phyloP scores from a whole-genome alignment of 2,329 filamentous ascomycete genomes.

The Xylariaceae sp. region DNA sequence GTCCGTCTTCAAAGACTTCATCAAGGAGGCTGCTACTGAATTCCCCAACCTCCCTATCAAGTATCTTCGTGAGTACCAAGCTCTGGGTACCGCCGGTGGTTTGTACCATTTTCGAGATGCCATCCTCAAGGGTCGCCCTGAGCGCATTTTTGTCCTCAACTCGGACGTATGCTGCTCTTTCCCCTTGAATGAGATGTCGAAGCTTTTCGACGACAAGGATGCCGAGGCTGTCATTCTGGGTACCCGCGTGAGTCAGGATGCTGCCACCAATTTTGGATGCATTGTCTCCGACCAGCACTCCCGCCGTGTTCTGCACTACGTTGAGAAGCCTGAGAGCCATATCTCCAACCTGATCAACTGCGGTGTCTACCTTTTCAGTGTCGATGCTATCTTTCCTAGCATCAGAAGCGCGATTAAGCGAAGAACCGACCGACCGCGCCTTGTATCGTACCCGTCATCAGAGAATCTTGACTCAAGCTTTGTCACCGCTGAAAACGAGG shows the following conservation, averaged over 20 bases:
- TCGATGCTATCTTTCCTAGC: slow-evolving; percentile 92
- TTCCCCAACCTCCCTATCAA: slow-evolving; percentile 87
- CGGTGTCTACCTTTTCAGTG: slow-evolving; percentile 95
- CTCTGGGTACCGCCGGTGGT: slow-evolving; percentile 89
- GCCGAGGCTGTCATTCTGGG: slow-evolving; percentile 95
- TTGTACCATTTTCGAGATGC: slow-evolving; percentile 99
- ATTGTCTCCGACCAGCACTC: slow-evolving; percentile 93
- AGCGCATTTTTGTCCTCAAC: slow-evolving; percentile 95
- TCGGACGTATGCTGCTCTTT: slow-evolving; percentile 99
- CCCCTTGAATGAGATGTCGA: slow-evolving; percentile 91
- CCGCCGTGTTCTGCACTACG: slow-evolving; percentile 94
- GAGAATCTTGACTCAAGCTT: slow-evolving; percentile 76
- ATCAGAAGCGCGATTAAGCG: slow-evolving; percentile 95
- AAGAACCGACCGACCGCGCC: slow-evolving; percentile 81
- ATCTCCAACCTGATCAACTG: slow-evolving; percentile 99
- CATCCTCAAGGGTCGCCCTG: slow-evolving; percentile 90
- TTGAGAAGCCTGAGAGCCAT: slow-evolving; percentile 96
- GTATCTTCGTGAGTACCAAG: slow-evolving; percentile 96
- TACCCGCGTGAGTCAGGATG: slow-evolving; percentile 83
- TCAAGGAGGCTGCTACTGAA: slow-evolving; percentile 79
- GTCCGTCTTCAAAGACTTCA: slow-evolving; percentile 93
- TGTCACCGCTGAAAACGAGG: slow-evolving; percentile 62
- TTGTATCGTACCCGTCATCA: slow-evolving; percentile 91
- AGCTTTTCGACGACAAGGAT: slow-evolving; percentile 88
- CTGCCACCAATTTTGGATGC: slow-evolving; percentile 94